A percentile compares a stretch with the other conserved stretches of the same genome.
phyloP scores from a whole-genome alignment of 1,139 yeast genomes.

The Blastobotrys raffinosifermentans region DNA sequence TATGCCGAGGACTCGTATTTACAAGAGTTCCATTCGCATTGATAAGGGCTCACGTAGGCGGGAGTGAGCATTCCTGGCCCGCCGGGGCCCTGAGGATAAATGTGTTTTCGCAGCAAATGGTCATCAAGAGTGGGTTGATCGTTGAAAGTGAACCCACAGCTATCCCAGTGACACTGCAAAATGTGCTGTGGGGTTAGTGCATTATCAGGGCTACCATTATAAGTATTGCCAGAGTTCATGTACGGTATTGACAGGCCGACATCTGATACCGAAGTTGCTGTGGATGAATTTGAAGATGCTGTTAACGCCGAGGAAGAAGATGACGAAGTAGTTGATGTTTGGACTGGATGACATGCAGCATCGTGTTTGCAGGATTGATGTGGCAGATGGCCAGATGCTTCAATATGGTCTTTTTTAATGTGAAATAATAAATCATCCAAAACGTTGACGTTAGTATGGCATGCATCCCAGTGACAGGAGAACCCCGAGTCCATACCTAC shows the following conservation, averaged over 20 bases:
- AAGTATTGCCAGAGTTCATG: conserved; percentile 3
- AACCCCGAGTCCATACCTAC: conserved; percentile 9
- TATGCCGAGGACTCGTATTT: conserved; percentile 48
- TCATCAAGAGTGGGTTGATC: conserved; percentile 20
- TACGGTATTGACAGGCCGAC: no score
- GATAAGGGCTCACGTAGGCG: conserved; percentile 25
- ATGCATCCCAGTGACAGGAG: conserved; percentile 38
- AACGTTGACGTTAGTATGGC: conserved; percentile 28
- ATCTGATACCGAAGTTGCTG: no score
- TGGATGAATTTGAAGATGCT: no score
- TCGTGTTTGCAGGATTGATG: background rate
- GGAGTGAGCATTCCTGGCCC: conserved; percentile 3
- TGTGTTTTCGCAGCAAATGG: conserved; percentile 56
- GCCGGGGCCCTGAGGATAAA: conserved; percentile 22
- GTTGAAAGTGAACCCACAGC: conserved; percentile 25
- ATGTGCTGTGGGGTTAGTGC: conserved; percentile 9
- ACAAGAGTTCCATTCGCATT: conserved; percentile 75
- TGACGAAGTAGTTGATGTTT: no score
- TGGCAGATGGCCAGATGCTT: background rate
- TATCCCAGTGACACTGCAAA: conserved; percentile 30
- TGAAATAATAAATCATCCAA: conserved; percentile 34
- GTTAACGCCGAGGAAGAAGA: no score
- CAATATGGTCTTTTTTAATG: conserved; percentile 30
- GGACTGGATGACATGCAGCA: no score
- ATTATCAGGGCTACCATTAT: background rate